Evolutionary conservation across 2,329 filamentous ascomycete genomes (phyloP).

Genomic region (Scedosporium minutisporum): DNA sequence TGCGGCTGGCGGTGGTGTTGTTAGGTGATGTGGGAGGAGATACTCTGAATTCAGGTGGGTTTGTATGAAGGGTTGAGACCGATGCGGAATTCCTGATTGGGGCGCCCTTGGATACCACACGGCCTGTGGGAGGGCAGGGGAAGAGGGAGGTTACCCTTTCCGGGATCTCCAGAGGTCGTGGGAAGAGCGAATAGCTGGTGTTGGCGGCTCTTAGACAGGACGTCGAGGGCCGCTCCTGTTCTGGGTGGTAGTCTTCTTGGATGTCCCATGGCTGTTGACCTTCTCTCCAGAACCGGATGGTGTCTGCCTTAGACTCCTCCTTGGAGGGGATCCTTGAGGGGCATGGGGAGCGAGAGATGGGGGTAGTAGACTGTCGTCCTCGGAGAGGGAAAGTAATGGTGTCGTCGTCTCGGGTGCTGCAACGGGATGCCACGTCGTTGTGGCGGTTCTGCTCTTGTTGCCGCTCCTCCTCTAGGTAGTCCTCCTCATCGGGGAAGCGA

Average conservation of each 20-base stretch:
- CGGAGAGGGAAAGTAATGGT: neutral
- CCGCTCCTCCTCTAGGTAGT: neutral
- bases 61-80: neutral
- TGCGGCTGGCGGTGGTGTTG: neutral
- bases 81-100: neutral
- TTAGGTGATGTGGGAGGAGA: neutral
- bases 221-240: neutral
- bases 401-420: neutral
- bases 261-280: neutral
- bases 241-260: neutral
- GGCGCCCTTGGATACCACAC: neutral
- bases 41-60: neutral
- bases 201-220: neutral
- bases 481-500: neutral
- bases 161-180: neutral
- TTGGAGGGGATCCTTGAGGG: neutral
- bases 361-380: neutral
- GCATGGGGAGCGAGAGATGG: neutral
- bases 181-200: slow-evolving; percentile 4
- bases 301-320: neutral
- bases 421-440: neutral
- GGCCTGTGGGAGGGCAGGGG: neutral
- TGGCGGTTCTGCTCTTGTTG: neutral
- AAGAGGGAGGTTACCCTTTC: neutral
- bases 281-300: neutral